Conservation (phyloP, 352 stramenopile species). For the Globisporangium barbulae region DNA sequence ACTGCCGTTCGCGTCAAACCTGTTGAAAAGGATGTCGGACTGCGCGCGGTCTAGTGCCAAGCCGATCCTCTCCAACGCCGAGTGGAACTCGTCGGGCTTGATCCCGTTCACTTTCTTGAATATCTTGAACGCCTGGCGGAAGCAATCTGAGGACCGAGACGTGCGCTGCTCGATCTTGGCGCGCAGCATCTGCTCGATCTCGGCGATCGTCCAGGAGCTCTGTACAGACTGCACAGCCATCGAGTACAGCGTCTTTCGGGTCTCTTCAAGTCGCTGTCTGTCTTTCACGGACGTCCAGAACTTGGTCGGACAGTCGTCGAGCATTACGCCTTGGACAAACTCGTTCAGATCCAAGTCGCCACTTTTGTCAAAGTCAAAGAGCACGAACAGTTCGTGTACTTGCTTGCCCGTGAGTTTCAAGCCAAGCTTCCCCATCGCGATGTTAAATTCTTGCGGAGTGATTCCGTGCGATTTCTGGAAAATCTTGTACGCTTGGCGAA, state of each 20-base stretch:
- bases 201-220: slow-evolving; percentile 63
- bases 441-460: slow-evolving; percentile 45
- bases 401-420: slow-evolving; percentile 53
- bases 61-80: slow-evolving; percentile 50
- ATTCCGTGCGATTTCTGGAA: slow-evolving; percentile 68
- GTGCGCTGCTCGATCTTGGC: slow-evolving; percentile 84
- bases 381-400: slow-evolving; percentile 53
- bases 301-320: slow-evolving; percentile 61
- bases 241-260: slow-evolving; percentile 39
- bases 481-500: slow-evolving; percentile 72
- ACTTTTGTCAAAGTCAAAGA: slow-evolving; percentile 77
- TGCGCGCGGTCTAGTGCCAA: slow-evolving; percentile 49
- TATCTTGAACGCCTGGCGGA: slow-evolving; percentile 74
- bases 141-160: slow-evolving; percentile 73
- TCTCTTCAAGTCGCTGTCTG: slow-evolving; percentile 51
- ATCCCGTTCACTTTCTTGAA: slow-evolving; percentile 87
- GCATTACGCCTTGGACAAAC: slow-evolving; percentile 74
- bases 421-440: slow-evolving; percentile 48
- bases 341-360: slow-evolving; percentile 78
- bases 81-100: slow-evolving; percentile 65
- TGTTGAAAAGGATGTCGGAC: slow-evolving; percentile 58
- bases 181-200: slow-evolving; percentile 79
- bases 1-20: slow-evolving; percentile 70
- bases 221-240: slow-evolving; percentile 73
- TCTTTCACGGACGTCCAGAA: slow-evolving; percentile 58